Conservation (phyloP, 345 rosid species). For the Rhizophora apiculata region DNA sequence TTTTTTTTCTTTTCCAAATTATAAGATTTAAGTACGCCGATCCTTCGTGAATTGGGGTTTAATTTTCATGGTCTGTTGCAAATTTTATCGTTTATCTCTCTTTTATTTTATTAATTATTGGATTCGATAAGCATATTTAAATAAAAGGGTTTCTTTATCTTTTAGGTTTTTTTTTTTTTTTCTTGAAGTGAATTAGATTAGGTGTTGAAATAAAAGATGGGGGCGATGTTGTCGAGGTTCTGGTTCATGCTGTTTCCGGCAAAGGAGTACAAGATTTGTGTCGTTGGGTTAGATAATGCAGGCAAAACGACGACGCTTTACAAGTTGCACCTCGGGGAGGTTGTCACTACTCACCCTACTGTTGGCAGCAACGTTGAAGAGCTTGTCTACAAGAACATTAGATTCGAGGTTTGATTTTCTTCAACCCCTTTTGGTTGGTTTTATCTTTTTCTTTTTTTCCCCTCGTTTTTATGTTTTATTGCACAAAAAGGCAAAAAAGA, state of each 20-base stretch:
- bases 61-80: background rate
- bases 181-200: too few relatives aligned
- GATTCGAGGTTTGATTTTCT: slow-evolving; percentile 63
- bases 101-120: background rate
- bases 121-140: too few relatives aligned
- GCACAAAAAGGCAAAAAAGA: too few relatives aligned
- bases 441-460: too few relatives aligned
- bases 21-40: background rate
- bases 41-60: background rate
- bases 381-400: slow-evolving; percentile 91
- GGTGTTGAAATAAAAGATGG: slow-evolving; percentile 44
- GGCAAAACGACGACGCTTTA: slow-evolving; percentile 98
- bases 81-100: background rate
- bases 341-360: slow-evolving; percentile 93
- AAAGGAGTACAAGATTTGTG: slow-evolving; percentile 94
- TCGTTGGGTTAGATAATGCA: slow-evolving; percentile 95
- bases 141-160: too few relatives aligned
- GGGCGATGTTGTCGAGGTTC: slow-evolving; percentile 75
- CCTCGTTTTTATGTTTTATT: too few relatives aligned
- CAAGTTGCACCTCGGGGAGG: slow-evolving; percentile 90
- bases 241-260: slow-evolving; percentile 98
- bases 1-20: background rate
- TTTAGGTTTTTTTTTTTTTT: too few relatives aligned
- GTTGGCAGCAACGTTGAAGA: slow-evolving; percentile 98
- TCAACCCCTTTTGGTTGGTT: background rate